Conservation (phyloP, 1,284 basidiomycete genomes). For the Sporisorium reilianum region DNA sequence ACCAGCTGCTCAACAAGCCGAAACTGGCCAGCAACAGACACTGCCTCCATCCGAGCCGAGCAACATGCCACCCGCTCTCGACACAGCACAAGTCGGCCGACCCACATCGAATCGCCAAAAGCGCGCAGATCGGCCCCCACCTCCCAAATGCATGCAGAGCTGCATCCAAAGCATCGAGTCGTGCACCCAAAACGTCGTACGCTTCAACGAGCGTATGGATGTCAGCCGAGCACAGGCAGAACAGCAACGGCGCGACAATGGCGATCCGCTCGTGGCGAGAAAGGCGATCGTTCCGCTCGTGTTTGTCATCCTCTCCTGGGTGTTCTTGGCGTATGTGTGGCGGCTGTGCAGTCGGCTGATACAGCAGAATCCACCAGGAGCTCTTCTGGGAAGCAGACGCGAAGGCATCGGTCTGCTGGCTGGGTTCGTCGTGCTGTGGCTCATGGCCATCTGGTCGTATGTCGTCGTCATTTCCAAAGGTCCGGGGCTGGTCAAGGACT, state of each 20-base stretch:
- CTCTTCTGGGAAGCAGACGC: slow-evolving; percentile 31
- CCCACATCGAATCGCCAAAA: neutral
- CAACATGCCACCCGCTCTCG: neutral
- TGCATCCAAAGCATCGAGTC: slow-evolving; percentile 45
- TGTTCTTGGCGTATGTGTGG: slow-evolving; percentile 61
- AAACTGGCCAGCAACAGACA: neutral
- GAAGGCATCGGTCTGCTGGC: slow-evolving; percentile 58
- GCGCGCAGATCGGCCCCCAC: slow-evolving; percentile 26
- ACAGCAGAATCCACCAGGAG: slow-evolving; percentile 32
- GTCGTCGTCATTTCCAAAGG: slow-evolving; percentile 49
- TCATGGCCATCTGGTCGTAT: slow-evolving; percentile 63
- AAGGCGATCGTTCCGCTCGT: slow-evolving; percentile 57
- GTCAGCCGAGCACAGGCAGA: slow-evolving; percentile 24
- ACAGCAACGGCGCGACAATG: slow-evolving; percentile 25
- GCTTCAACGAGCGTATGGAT: slow-evolving; percentile 53
- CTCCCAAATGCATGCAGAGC: slow-evolving; percentile 47
- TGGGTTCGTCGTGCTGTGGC: slow-evolving; percentile 57
- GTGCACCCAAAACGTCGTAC: slow-evolving; percentile 39
- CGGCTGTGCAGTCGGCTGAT: slow-evolving; percentile 52
- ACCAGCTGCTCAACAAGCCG: neutral
- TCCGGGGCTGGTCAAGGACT: slow-evolving; percentile 63
- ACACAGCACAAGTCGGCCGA: slow-evolving; percentile 13
- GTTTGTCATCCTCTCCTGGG: slow-evolving; percentile 57
- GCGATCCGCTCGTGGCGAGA: slow-evolving; percentile 39
- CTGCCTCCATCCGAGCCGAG: neutral